phyloP scores from a whole-genome alignment of 2,329 filamentous ascomycete genomes.

The Aspergillus awamori region DNA sequence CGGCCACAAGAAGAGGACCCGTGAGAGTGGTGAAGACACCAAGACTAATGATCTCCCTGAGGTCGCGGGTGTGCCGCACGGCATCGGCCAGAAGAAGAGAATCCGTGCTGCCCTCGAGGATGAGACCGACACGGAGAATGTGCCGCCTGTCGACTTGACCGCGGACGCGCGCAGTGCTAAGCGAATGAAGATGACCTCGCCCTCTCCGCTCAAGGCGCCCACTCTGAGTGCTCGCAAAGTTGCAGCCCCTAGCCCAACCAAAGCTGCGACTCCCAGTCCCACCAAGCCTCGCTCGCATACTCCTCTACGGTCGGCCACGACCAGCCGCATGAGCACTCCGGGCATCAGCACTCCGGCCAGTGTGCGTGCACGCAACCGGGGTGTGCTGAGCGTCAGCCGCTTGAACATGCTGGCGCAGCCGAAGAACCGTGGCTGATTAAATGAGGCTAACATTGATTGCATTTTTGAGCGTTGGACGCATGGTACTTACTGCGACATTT shows the following conservation, averaged over 20 bases:
- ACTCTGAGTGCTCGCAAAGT: not conserved
- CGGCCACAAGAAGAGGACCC: constrained; percentile 40
- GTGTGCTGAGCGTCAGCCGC: constrained; percentile 48
- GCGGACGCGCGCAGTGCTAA: constrained; percentile 38
- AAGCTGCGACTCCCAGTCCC: constrained; percentile 33
- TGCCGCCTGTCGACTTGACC: constrained; percentile 31
- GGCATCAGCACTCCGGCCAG: constrained; percentile 34
- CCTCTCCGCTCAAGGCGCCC: constrained; percentile 21
- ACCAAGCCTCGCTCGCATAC: constrained; percentile 40
- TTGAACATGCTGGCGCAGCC: constrained; percentile 53
- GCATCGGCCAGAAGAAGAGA: constrained; percentile 46
- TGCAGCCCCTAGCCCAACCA: not conserved
- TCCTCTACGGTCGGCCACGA: constrained; percentile 29
- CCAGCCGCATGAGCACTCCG: constrained; percentile 27
- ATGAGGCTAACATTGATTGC: constrained; percentile 3
- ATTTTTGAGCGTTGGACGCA: constrained; percentile 17
- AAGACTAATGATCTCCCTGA: constrained; percentile 20
- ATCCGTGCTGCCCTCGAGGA: constrained; percentile 38
- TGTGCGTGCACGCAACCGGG: constrained; percentile 32
- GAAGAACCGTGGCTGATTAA: constrained; percentile 40
- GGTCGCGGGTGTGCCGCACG: constrained; percentile 37
- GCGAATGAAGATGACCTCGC: constrained; percentile 38
- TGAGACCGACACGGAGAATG: constrained; percentile 35
- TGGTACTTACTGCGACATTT: constrained; percentile 4
- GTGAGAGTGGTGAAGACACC: constrained; percentile 26